Evolutionary conservation across 108 stramenopile species (phyloP), one percentile per base, ranked within the genome.

Genomic region (Nannochloropsis salina): DNA sequence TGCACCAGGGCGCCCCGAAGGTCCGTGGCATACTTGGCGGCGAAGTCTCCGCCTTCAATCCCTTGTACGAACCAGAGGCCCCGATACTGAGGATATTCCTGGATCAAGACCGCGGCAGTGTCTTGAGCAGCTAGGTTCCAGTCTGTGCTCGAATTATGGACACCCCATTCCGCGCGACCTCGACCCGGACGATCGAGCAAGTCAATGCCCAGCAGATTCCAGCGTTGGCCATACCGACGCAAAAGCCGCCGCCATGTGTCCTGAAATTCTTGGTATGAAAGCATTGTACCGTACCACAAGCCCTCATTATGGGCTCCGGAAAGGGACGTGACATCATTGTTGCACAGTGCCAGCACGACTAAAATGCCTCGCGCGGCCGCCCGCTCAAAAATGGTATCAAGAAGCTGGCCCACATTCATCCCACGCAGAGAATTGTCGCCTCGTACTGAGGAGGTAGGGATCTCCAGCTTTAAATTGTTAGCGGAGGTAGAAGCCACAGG

Each of bases 321-420:
- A n/a, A 74, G 61, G 4, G 61, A 2, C 20, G 61, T 74, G 8
- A n/a, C 61, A n/a, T 74, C 61, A n/a, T 74, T 2, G 6, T 74
- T 74, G 61, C n/a, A 74, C 20, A 74, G 61, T 15, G 61, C 61
- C 4, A 74, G 61, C 8, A 74, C 61, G 20, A 74, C 61, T 6
- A 74, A 74, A 74, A 74, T 74, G 6, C 61, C 61, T n/a, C 61
- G 61, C 6, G 61, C 61, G 15, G 61, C 61, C n/a, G 61, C 61
- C 61, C 61, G 61, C 61, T 74, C 61, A 74, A 74, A 74, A n/a
- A 74, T 74, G 61, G 61, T 74, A n/a, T 74, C 61, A n/a, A 74
- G 61, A 2, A 74, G 61, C 61, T 74, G 15, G 15, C 61, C 61
- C 61, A 74, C 61, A n/a, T 74, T 74, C 3, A 74, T 15, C n/a